phyloP scores from a whole-genome alignment of 345 rosid genomes.

The Cardamine chenopodiifolia region DNA sequence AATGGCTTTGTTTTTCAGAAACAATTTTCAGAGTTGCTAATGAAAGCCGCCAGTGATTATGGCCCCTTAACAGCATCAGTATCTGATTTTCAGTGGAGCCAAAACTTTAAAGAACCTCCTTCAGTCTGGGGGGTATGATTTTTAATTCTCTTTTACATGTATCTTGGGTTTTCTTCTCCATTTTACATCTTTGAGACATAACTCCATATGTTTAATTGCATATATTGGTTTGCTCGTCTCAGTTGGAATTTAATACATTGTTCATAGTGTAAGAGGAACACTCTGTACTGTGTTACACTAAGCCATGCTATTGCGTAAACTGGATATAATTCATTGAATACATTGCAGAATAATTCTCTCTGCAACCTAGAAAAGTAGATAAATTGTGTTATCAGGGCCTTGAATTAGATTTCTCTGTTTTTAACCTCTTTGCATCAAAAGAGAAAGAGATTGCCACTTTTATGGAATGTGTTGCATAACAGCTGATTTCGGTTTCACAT shows the following conservation, averaged over 20 bases:
- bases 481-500: not conserved
- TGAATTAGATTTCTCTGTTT: not conserved
- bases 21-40: slow-evolving; percentile 94
- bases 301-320: not conserved
- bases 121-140: slow-evolving; percentile 91
- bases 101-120: slow-evolving; percentile 96
- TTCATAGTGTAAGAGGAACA: slow-evolving; percentile 17
- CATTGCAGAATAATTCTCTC: not conserved
- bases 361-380: not conserved
- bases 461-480: not conserved
- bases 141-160: slow-evolving; percentile 23
- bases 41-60: slow-evolving; percentile 98
- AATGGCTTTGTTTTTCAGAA: slow-evolving; percentile 55
- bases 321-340: not conserved
- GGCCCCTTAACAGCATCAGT: slow-evolving; percentile 92
- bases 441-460: not conserved
- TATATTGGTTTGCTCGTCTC: not conserved
- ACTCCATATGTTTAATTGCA: not conserved
- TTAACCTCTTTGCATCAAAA: not conserved
- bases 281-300: not conserved
- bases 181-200: slow-evolving; percentile 3
- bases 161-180: slow-evolving; percentile 12
- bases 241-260: not conserved
- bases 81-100: slow-evolving; percentile 96
- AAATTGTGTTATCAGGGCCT: not conserved